A percentile compares a stretch with the other conserved stretches of the same genome.
phyloP scores from a whole-genome alignment of 2,329 filamentous ascomycete species.

The Aspergillus intermedius region DNA sequence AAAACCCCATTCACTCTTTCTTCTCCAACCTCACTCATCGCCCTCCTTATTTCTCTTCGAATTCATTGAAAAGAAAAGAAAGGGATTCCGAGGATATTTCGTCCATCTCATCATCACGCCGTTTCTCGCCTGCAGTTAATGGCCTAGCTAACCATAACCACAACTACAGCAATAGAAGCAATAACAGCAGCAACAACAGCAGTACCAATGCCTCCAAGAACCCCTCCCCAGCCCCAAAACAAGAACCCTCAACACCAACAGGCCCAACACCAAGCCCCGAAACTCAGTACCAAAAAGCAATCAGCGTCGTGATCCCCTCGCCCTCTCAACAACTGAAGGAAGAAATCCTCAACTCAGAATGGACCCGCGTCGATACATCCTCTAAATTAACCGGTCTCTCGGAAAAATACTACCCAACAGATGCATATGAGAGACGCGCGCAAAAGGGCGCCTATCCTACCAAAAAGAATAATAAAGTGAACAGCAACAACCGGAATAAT shows the following conservation, averaged over 20 bases:
- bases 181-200: no score
- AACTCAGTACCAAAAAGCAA: background rate
- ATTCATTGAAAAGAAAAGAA: no score
- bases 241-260: background rate
- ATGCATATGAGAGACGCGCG: conserved; percentile 14
- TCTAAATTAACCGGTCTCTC: conserved; percentile 12
- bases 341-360: conserved; percentile 9
- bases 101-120: no score
- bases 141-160: no score
- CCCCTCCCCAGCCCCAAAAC: no score
- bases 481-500: conserved; percentile 8
- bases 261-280: background rate
- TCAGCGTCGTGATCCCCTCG: conserved; percentile 20
- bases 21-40: no score
- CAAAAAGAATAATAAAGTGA: conserved; percentile 8
- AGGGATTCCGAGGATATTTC: no score
- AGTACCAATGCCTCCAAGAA: no score
- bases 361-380: background rate
- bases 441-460: conserved; percentile 13
- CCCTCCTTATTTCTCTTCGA: no score
- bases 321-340: conserved; percentile 14
- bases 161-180: no score
- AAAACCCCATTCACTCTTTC: no score
- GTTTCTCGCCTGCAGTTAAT: no score
- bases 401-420: conserved; percentile 16